Base-by-base conservation (phyloP, 805 yeast species). In the Hanseniaspora singularis region DNA sequence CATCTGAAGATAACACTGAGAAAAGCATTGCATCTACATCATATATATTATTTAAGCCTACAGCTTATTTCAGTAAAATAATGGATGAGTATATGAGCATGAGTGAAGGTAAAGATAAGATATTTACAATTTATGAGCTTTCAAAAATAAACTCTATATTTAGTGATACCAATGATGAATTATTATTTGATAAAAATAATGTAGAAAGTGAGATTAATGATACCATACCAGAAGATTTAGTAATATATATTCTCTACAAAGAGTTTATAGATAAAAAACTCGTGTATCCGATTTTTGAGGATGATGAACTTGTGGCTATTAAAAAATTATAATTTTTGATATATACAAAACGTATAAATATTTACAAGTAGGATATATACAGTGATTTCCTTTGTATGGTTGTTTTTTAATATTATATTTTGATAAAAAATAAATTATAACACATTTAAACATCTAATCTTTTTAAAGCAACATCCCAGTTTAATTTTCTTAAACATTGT, bases 391-490 rank as follows among this genome's bases (percentile, higher is more conserved):
- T 16, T 6, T 4, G n/a, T n/a, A n/a, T n/a, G n/a, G n/a, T n/a
- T n/a, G n/a, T n/a, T n/a, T n/a, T n/a, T n/a, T n/a, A n/a, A n/a
- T n/a, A n/a, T n/a, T n/a, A n/a, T n/a, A n/a, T n/a, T n/a, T n/a
- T n/a, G n/a, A n/a, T n/a, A n/a, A n/a, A n/a, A n/a, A n/a, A n/a
- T n/a, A n/a, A n/a, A n/a, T n/a, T n/a, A n/a, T n/a, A n/a, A n/a
- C n/a, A n/a, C n/a, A n/a, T n/a, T 26, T 27, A 42, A 10, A 42
- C 15, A 2, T 20, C 31, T 19, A 67, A 56, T 56, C 74, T 65
- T 36, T 57, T 57, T 52, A 75, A 77, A 26, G 81, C 71, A 33
- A 79, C 78, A 42, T 76, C 71, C 98, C 98, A 92, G 65, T 89
- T 79, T 50, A 88, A 72, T 53, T 85, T 71, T 44, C 77, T 73